These are phyloP conservation scores for Lophium mytilinum DNA, from an alignment of 495 filamentous ascomycete genomes.

Conservation along the genomic window DNA sequence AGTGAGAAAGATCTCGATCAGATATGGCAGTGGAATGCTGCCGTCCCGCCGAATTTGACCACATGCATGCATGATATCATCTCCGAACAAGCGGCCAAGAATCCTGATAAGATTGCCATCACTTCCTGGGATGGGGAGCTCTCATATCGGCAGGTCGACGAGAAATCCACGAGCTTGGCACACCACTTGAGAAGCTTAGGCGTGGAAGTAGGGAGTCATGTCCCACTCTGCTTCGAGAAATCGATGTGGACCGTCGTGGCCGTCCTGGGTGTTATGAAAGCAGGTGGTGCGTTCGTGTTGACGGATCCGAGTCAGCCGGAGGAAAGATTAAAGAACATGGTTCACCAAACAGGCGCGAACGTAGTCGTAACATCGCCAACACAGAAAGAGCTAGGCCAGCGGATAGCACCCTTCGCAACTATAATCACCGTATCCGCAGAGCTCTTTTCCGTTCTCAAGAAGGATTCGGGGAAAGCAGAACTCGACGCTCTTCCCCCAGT, in stretches of 20 bases:
- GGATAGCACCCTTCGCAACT: not conserved
- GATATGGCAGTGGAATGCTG: slow-evolving; percentile 21
- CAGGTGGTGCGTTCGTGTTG: slow-evolving; percentile 8
- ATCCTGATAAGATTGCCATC: slow-evolving; percentile 10
- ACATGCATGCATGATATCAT: slow-evolving; percentile 21
- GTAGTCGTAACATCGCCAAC: not conserved
- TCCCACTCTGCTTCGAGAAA: slow-evolving; percentile 22
- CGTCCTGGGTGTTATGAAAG: slow-evolving; percentile 19
- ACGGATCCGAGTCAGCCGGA: slow-evolving; percentile 19
- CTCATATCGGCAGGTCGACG: slow-evolving; percentile 15
- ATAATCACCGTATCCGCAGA: not conserved
- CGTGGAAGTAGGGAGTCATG: not conserved
- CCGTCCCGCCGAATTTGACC: slow-evolving; percentile 2
- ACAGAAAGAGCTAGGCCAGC: not conserved
- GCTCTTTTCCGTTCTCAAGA: not conserved
- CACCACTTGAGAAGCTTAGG: slow-evolving; percentile 3
- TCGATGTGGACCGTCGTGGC: slow-evolving; percentile 18
- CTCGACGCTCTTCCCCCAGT: not conserved
- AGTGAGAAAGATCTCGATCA: slow-evolving; percentile 3
- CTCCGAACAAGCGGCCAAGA: slow-evolving; percentile 2
- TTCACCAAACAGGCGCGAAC: not conserved
- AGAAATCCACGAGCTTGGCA: slow-evolving; percentile 10
- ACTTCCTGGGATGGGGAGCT: slow-evolving; percentile 17
- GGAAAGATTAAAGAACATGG: not conserved
- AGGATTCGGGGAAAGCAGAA: not conserved